phyloP scores from a whole-genome alignment of 2,329 filamentous ascomycete genomes.

The Escovopsis weberi region DNA sequence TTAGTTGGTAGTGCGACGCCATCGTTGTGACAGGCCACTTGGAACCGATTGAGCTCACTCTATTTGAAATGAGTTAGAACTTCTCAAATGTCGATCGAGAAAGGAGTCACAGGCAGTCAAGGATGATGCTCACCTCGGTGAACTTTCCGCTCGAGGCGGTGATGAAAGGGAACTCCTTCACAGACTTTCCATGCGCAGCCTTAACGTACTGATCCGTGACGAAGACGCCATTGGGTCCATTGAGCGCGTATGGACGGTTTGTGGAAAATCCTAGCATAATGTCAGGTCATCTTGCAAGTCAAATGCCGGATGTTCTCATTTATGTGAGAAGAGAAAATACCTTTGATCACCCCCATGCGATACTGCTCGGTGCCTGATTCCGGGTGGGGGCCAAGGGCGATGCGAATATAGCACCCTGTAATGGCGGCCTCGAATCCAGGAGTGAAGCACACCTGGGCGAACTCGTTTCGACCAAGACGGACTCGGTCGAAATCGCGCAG shows the following conservation, averaged over 20 bases:
- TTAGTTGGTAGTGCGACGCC: slow-evolving; percentile 61
- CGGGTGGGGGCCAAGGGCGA: slow-evolving; percentile 67
- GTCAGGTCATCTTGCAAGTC: slow-evolving; percentile 5
- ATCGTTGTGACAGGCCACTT: slow-evolving; percentile 58
- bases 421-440: slow-evolving; percentile 76
- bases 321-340: slow-evolving; percentile 24
- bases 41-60: slow-evolving; percentile 70
- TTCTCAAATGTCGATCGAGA: no score
- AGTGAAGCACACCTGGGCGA: slow-evolving; percentile 85
- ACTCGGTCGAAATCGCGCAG: slow-evolving; percentile 74
- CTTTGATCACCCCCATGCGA: slow-evolving; percentile 77
- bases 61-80: slow-evolving; percentile 17
- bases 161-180: slow-evolving; percentile 80
- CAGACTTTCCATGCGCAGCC: slow-evolving; percentile 67
- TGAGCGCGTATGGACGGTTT: slow-evolving; percentile 72
- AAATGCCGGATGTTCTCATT: not conserved
- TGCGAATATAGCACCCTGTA: slow-evolving; percentile 69
- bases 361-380: slow-evolving; percentile 64
- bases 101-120: not conserved
- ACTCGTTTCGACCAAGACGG: slow-evolving; percentile 70
- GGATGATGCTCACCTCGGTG: slow-evolving; percentile 49
- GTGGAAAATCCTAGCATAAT: slow-evolving; percentile 50
- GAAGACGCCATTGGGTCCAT: slow-evolving; percentile 61
- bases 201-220: slow-evolving; percentile 76
- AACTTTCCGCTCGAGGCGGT: slow-evolving; percentile 76